phyloP scores from a whole-genome alignment of 2,329 filamentous ascomycete genomes.

The Beauveria rudraprayagi region DNA sequence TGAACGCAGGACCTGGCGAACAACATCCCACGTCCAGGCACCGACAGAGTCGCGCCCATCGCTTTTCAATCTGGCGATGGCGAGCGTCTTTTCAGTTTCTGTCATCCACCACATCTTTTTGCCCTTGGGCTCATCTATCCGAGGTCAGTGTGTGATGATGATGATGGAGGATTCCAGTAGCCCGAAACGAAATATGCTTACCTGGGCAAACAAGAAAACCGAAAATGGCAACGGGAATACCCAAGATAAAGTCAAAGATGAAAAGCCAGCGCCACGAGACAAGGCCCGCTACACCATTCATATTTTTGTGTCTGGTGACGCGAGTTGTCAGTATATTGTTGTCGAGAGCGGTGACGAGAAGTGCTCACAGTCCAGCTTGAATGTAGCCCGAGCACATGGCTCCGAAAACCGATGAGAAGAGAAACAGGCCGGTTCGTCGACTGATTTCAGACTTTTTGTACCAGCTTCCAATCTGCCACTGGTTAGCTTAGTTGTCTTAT shows the following conservation, averaged over 20 bases:
- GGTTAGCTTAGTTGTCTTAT: neutral
- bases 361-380: slow-evolving; percentile 23
- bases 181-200: neutral
- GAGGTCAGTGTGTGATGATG: neutral
- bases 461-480: slow-evolving; percentile 42
- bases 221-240: slow-evolving; percentile 25
- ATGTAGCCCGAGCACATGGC: slow-evolving; percentile 30
- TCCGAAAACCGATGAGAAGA: slow-evolving; percentile 46
- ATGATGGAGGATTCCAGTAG: neutral
- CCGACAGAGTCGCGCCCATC: slow-evolving; percentile 9
- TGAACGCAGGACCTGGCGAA: slow-evolving; percentile 4
- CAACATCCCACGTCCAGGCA: slow-evolving; percentile 7
- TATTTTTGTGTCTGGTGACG: slow-evolving; percentile 16
- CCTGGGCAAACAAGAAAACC: slow-evolving; percentile 10
- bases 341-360: neutral
- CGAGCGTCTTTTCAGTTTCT: neutral
- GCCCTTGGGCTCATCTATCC: slow-evolving; percentile 8
- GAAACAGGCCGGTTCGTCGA: slow-evolving; percentile 48
- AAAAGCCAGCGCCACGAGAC: slow-evolving; percentile 31
- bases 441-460: slow-evolving; percentile 51
- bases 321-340: neutral
- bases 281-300: slow-evolving; percentile 27
- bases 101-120: slow-evolving; percentile 14
- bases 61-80: slow-evolving; percentile 2
- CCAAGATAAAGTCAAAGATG: slow-evolving; percentile 29